Percentiles rank a stretch among this genome's conserved stretches.
These are phyloP conservation scores for Conoideocrella luteorostrata DNA, from an alignment of 2,329 filamentous ascomycete genomes.

Conservation along the genomic window DNA sequence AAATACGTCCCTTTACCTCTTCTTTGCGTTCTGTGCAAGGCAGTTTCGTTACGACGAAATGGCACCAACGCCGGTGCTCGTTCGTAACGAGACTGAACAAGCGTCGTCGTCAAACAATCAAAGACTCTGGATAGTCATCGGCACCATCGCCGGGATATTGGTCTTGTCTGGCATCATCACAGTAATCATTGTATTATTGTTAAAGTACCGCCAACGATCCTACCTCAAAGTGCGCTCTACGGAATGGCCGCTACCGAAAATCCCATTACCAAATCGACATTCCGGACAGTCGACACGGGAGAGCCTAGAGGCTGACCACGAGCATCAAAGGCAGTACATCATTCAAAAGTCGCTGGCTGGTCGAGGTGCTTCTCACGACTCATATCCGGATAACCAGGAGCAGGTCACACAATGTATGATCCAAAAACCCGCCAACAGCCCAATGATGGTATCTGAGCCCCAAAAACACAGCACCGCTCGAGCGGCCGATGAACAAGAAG, in stretches of 20 bases:
- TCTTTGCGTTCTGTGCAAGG: no score
- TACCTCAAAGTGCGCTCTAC: slow-evolving; percentile 4
- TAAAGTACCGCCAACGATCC: not conserved
- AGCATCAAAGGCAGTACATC: slow-evolving; percentile 31
- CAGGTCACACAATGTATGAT: not conserved
- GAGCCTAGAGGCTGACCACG: slow-evolving; percentile 21
- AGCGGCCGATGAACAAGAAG: not conserved
- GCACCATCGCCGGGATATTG: not conserved
- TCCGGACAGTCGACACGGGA: not conserved
- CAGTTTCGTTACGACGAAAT: no score
- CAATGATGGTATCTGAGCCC: not conserved
- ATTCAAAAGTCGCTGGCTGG: slow-evolving; percentile 38
- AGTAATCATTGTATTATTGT: not conserved
- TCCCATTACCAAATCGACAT: not conserved
- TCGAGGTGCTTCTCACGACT: slow-evolving; percentile 17
- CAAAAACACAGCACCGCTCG: no score
- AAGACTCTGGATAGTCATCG: slow-evolving; percentile 1
- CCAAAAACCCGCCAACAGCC: not conserved
- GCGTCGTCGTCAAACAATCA: not conserved
- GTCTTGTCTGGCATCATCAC: not conserved
- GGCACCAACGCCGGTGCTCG: no score
- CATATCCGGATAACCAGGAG: not conserved
- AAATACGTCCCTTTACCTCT: no score
- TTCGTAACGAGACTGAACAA: not conserved
- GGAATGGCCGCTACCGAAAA: not conserved